These are phyloP conservation scores for Papiliotrema laurentii DNA, from an alignment of 1,284 basidiomycete genomes.

Conservation along the genomic window DNA sequence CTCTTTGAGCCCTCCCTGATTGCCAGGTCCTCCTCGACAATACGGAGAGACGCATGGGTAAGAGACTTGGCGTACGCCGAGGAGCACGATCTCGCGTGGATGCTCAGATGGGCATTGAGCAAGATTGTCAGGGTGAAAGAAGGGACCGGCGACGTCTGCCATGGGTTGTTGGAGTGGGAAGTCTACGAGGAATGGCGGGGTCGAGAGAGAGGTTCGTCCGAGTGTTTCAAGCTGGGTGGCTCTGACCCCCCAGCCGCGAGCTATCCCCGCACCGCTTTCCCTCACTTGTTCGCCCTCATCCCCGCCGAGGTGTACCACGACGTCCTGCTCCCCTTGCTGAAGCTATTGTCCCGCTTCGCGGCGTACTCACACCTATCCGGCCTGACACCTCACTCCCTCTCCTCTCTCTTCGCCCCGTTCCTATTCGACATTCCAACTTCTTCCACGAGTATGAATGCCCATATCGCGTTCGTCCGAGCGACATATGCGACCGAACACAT, in stretches of 20 bases:
- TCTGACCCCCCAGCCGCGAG: constrained; percentile 53
- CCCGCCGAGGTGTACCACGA: constrained; percentile 54
- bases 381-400: constrained; percentile 74
- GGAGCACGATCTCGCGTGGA: constrained; percentile 79
- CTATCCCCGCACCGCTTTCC: constrained; percentile 67
- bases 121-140: constrained; percentile 59
- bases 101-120: constrained; percentile 76
- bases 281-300: constrained; percentile 51
- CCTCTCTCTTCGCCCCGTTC: constrained; percentile 80
- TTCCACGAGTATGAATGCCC: constrained; percentile 67
- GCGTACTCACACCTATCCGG: constrained; percentile 74
- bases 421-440: constrained; percentile 60
- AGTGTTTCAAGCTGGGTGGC: not conserved
- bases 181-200: constrained; percentile 70
- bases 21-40: constrained; percentile 7
- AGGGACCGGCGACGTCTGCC: constrained; percentile 55
- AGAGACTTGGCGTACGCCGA: constrained; percentile 76
- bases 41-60: constrained; percentile 51
- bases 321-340: constrained; percentile 64
- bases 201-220: constrained; percentile 63
- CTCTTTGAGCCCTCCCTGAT: constrained; percentile 28
- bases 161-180: constrained; percentile 71
- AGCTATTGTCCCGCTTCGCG: constrained; percentile 69
- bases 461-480: constrained; percentile 71
- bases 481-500: constrained; percentile 83